phyloP scores from a whole-genome alignment of 257 asterid genomes.

The Salvia splendens region DNA sequence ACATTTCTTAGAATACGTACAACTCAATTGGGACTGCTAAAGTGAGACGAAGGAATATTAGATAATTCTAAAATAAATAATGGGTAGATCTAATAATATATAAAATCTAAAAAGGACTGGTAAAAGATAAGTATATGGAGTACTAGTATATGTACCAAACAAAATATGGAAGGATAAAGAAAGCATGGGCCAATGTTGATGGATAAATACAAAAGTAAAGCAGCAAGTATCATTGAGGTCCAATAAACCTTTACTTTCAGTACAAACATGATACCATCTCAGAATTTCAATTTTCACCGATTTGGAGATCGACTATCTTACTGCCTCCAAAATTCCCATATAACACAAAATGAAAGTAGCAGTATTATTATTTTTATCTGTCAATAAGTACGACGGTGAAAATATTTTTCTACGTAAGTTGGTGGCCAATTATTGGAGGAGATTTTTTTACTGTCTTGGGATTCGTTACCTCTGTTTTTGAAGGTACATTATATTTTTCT shows the following conservation, averaged over 20 bases:
- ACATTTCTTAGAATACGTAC: too few relatives aligned
- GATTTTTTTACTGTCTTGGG: background rate
- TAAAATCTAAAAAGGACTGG: background rate
- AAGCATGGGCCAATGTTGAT: slow-evolving; percentile 12
- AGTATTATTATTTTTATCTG: background rate
- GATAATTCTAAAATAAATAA: too few relatives aligned
- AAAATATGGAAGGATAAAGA: slow-evolving; percentile 1
- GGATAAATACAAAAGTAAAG: slow-evolving; percentile 18
- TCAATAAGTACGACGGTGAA: slow-evolving; percentile 2
- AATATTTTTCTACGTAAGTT: background rate
- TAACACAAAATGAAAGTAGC: background rate
- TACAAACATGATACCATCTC: background rate
- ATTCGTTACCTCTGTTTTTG: too few relatives aligned
- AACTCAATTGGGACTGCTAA: too few relatives aligned
- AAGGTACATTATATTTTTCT: too few relatives aligned
- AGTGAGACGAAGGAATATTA: too few relatives aligned
- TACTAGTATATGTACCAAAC: background rate
- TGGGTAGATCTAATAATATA: background rate
- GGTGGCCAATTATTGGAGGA: background rate
- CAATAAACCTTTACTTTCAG: background rate
- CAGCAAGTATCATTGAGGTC: slow-evolving; percentile 17
- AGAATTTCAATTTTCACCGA: background rate
- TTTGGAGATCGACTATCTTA: slow-evolving; percentile 1
- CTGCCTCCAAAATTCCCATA: background rate
- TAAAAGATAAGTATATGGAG: background rate